These are phyloP conservation scores for Kazachstania bromeliacearum DNA, from an alignment of 805 yeast species.

Conservation along the genomic window DNA sequence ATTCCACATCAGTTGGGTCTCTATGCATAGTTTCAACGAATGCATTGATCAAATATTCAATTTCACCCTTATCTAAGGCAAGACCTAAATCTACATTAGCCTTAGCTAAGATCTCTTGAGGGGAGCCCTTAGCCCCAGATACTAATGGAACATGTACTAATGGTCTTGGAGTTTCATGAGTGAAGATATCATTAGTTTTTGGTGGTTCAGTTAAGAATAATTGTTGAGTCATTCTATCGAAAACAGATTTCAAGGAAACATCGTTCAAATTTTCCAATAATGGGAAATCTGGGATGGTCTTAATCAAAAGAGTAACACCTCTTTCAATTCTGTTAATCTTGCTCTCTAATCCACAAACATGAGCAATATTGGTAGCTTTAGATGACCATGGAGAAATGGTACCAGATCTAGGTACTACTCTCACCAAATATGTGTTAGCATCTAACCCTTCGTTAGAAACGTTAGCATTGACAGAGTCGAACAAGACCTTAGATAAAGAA, in stretches of 20 bases:
- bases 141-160: conserved; percentile 64
- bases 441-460: conserved; percentile 1
- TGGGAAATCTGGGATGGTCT: conserved; percentile 64
- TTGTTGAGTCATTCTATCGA: conserved; percentile 91
- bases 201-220: conserved; percentile 56
- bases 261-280: conserved; percentile 44
- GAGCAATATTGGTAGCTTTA: conserved; percentile 90
- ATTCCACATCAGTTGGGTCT: conserved; percentile 95
- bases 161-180: conserved; percentile 73
- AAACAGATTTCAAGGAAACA: conserved; percentile 59
- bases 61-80: conserved; percentile 92
- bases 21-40: conserved; percentile 68
- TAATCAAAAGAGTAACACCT: conserved; percentile 68
- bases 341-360: conserved; percentile 72
- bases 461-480: conserved; percentile 25
- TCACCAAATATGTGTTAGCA: conserved; percentile 45
- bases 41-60: conserved; percentile 75
- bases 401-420: conserved; percentile 86
- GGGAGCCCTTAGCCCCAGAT: conserved; percentile 23
- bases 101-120: conserved; percentile 48
- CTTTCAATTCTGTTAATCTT: conserved; percentile 81
- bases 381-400: conserved; percentile 99
- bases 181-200: conserved; percentile 58
- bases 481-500: conserved; percentile 17
- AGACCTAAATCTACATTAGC: conserved; percentile 83